Percentiles rank a stretch among this genome's conserved stretches.
phyloP scores from a whole-genome alignment of 345 rosid species.

The Punica granatum region DNA sequence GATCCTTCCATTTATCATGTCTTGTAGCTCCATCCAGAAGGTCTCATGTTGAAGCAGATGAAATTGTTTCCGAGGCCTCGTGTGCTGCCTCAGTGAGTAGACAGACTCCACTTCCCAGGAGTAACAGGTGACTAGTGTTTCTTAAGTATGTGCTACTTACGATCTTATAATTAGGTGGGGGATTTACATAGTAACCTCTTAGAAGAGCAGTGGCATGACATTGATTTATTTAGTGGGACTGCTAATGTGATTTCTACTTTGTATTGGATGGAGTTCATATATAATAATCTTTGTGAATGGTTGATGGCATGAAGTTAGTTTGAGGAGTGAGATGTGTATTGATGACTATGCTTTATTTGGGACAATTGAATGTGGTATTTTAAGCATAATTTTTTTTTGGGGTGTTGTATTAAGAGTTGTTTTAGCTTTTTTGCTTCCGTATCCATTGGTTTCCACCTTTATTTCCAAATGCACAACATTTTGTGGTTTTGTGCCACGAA shows the following conservation, averaged over 20 bases:
- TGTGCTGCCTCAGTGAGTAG: constrained; percentile 29
- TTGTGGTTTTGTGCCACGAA: neutral
- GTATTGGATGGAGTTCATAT: neutral
- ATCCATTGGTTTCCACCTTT: too few species aligned
- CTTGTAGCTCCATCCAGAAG: constrained; percentile 43
- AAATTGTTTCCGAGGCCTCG: constrained; percentile 36
- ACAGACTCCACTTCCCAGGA: constrained; percentile 34
- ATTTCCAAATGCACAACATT: neutral
- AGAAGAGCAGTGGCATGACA: neutral
- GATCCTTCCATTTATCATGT: neutral
- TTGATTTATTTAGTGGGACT: neutral
- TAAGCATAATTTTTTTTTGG: too few species aligned
- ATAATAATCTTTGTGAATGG: too few species aligned
- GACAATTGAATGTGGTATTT: too few species aligned
- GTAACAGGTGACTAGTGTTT: constrained; percentile 46
- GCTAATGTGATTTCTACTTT: neutral
- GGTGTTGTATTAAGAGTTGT: too few species aligned
- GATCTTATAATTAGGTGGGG: neutral
- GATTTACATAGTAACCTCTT: neutral
- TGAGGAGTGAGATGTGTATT: too few species aligned
- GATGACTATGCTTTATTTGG: too few species aligned
- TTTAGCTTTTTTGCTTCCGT: too few species aligned
- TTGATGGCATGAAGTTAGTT: too few species aligned
- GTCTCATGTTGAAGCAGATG: constrained; percentile 39
- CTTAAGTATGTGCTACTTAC: neutral